Evolutionary conservation across 495 filamentous ascomycete genomes (phyloP).

Genomic region (Daldinia grandis): DNA sequence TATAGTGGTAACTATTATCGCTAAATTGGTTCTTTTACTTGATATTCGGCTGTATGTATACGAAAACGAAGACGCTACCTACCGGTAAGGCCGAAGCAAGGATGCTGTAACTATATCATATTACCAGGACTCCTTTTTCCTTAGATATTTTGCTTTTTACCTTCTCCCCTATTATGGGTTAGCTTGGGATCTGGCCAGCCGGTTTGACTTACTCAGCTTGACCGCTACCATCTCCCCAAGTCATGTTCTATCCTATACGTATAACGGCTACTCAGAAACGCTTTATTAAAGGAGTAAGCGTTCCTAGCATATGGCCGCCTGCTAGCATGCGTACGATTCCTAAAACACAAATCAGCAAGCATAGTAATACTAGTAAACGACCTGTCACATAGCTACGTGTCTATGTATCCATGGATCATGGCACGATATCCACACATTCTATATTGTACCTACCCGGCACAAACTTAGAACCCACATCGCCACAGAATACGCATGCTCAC

Average conservation of each 20-base stretch:
- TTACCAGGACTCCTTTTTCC: neutral
- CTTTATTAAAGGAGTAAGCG: conserved; percentile 8
- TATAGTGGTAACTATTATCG: too few relatives aligned
- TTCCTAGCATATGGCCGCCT: conserved; percentile 6
- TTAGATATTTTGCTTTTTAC: neutral
- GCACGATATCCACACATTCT: conserved; percentile 18
- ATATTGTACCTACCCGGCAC: neutral
- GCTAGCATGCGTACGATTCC: conserved; percentile 9
- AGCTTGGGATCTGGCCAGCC: neutral
- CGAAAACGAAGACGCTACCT: too few relatives aligned
- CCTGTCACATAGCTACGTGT: conserved; percentile 33
- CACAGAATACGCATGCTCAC: neutral
- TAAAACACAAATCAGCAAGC: conserved; percentile 23
- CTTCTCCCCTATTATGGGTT: neutral
- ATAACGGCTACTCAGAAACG: neutral
- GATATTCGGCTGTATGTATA: too few relatives aligned
- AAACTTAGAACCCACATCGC: neutral
- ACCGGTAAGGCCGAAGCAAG: too few relatives aligned
- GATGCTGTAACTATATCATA: too few relatives aligned
- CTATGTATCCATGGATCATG: conserved; percentile 1
- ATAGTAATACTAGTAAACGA: conserved; percentile 29
- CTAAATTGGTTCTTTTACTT: too few relatives aligned
- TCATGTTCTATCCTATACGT: neutral
- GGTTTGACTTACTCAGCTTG: neutral
- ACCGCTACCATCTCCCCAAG: neutral